Evolutionary conservation across 2,329 filamentous ascomycete species (phyloP).

Genomic region (Gnomoniopsis sp.): DNA sequence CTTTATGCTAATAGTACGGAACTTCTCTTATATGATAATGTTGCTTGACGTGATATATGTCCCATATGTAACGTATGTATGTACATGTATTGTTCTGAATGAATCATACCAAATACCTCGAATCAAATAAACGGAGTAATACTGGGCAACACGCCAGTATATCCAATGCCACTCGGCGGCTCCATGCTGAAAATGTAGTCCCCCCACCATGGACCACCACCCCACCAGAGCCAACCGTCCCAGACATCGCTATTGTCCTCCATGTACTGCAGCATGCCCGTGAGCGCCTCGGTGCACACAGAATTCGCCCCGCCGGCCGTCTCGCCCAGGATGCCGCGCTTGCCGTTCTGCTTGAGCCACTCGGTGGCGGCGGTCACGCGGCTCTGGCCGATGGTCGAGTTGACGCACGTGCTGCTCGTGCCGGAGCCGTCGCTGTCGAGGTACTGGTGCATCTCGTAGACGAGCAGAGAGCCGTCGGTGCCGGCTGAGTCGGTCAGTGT

Average conservation of each 20-base stretch:
- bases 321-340: slow-evolving; percentile 55
- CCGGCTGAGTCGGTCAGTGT: slow-evolving; percentile 36
- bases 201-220: slow-evolving; percentile 55
- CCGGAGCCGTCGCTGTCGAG: slow-evolving; percentile 53
- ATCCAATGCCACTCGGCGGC: slow-evolving; percentile 39
- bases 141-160: slow-evolving; percentile 22
- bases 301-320: slow-evolving; percentile 51
- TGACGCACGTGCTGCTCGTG: slow-evolving; percentile 45
- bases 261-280: slow-evolving; percentile 49
- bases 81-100: no score
- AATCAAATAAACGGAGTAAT: no score
- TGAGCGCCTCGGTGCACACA: slow-evolving; percentile 48
- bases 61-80: no score
- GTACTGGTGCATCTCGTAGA: slow-evolving; percentile 61
- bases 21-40: no score
- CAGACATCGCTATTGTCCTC: slow-evolving; percentile 55
- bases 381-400: slow-evolving; percentile 44
- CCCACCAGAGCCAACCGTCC: slow-evolving; percentile 56
- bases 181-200: slow-evolving; percentile 46
- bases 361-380: slow-evolving; percentile 45
- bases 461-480: slow-evolving; percentile 42
- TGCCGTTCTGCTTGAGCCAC: slow-evolving; percentile 54
- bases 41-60: no score
- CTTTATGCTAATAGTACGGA: no score
- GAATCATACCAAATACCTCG: no score